Evolutionary conservation across 1,284 basidiomycete species (phyloP).

Genomic region (Pyrrhoderma lamaoense): DNA sequence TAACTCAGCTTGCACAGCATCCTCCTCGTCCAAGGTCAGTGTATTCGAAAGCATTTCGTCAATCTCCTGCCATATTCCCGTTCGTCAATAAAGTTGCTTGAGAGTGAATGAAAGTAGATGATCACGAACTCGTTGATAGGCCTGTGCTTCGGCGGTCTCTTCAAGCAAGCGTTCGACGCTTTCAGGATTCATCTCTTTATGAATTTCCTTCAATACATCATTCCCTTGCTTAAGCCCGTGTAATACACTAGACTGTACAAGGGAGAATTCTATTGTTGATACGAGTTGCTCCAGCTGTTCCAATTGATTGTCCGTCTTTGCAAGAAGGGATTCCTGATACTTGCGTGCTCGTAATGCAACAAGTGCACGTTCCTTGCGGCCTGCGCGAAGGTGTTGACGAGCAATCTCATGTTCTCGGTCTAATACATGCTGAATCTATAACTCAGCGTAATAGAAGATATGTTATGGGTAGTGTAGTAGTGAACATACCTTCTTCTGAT

Average conservation of each 20-base stretch:
- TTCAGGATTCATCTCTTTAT: slow-evolving; percentile 88
- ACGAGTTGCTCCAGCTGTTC: slow-evolving; percentile 89
- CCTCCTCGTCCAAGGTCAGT: slow-evolving; percentile 87
- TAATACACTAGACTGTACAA: slow-evolving; percentile 88
- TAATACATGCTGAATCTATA: slow-evolving; percentile 82
- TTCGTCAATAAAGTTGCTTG: slow-evolving; percentile 4
- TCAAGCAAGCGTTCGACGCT: slow-evolving; percentile 90
- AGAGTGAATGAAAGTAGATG: not conserved
- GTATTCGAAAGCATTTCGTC: slow-evolving; percentile 79
- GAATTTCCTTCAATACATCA: slow-evolving; percentile 87
- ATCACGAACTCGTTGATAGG: slow-evolving; percentile 75
- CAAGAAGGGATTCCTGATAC: slow-evolving; percentile 85
- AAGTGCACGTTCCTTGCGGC: slow-evolving; percentile 82
- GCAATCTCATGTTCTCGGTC: slow-evolving; percentile 89
- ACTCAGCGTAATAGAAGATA: not conserved
- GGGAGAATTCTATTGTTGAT: slow-evolving; percentile 91
- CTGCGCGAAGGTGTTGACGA: slow-evolving; percentile 69
- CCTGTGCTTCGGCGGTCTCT: slow-evolving; percentile 86
- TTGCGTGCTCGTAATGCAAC: slow-evolving; percentile 84
- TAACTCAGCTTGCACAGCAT: slow-evolving; percentile 84
- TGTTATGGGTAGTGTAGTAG: not conserved
- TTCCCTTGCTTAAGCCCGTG: slow-evolving; percentile 93
- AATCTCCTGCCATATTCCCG: slow-evolving; percentile 61
- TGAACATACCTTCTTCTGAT: slow-evolving; percentile 78
- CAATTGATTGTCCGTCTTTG: slow-evolving; percentile 87